Base-by-base conservation (phyloP, 2,329 filamentous ascomycete genomes). In the Fusarium xyrophilum region DNA sequence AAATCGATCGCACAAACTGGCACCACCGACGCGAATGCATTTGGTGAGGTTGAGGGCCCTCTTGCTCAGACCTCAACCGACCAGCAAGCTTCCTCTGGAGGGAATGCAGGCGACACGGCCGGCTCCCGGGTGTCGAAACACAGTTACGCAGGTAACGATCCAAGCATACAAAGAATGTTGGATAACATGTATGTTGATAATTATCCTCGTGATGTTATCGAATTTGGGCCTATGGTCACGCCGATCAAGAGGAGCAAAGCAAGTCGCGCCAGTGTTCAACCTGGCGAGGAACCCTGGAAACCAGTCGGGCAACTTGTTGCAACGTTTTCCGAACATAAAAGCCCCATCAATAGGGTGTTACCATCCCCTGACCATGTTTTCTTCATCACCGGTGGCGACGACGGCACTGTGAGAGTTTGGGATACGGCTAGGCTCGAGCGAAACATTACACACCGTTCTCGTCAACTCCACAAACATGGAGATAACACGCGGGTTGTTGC, bases 331-430 rank as follows among this genome's bases (percentile, higher is more conserved):
- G 96, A 99, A 76, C 96, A 99, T 76, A 89, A 85, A 30, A 93
- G 89, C 1, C 87, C 92, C 11, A 88, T 98, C 68, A 97, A 91
- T 74, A 88, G 94, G 13, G 88, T 98, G 14, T 84, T 91, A 4
- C 88, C 93, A 11, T 90, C 96, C 3, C 93, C 95, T 1, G 96
- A 99, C 75, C 95, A 99, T 76, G 82, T 90, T 7, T 99, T 99
- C 80, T 99, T 99, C 78, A 86, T 97, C 59, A 98, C 96, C 2
- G 95, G 90, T 10, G 95, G 94, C 13, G 93, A 97, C 74, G 96
- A 99, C 78, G 93, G 96, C 5, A 89, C 87, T 10, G 92, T 97
- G 59, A 97, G 93, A 75, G 86, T 99, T 8, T 99, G 96, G 96
- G 96, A 99, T 79, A 91, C 93, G 28, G 89, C 89, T 28, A 87